A percentile compares a stretch with the other conserved stretches of the same genome.
phyloP scores from a whole-genome alignment of 1,284 basidiomycete genomes.

The Apiotrichum mycotoxinovorans region DNA sequence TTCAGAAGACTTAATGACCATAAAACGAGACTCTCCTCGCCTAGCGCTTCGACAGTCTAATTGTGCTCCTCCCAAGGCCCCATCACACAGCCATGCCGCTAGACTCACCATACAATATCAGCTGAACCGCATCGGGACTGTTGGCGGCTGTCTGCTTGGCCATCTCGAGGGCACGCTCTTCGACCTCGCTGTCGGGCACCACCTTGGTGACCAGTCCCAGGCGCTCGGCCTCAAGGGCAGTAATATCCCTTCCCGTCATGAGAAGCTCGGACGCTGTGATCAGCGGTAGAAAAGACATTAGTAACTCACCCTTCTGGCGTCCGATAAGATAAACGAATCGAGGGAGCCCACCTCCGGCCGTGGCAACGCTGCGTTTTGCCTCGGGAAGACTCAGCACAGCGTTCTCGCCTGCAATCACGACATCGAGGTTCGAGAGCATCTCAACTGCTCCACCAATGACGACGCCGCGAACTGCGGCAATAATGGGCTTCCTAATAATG shows the following conservation, averaged over 20 bases:
- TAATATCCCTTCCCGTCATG: conserved; percentile 16
- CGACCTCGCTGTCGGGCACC: conserved; percentile 17
- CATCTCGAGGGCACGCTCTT: conserved; percentile 8
- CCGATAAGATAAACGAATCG: conserved; percentile 15
- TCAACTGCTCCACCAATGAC: conserved; percentile 18
- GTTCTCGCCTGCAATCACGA: conserved; percentile 13
- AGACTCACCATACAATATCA: conserved; percentile 6
- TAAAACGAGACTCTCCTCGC: no score
- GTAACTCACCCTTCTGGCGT: conserved; percentile 14
- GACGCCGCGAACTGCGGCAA: conserved; percentile 11
- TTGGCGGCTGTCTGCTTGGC: conserved; percentile 12
- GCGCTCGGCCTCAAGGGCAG: conserved; percentile 8
- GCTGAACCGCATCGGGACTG: conserved; percentile 11
- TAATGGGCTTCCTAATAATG: conserved; percentile 12
- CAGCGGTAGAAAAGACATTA: not conserved
- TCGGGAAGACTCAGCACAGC: conserved; percentile 13
- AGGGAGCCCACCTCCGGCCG: conserved; percentile 12
- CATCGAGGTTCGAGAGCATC: conserved; percentile 18
- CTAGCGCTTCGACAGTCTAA: no score
- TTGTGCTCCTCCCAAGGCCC: no score
- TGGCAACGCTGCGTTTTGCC: conserved; percentile 14
- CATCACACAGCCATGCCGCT: no score
- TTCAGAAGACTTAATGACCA: no score
- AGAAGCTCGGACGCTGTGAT: conserved; percentile 14
- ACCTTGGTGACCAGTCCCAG: conserved; percentile 12